Evolutionary conservation across 2,329 filamentous ascomycete species (phyloP).

Genomic region (Colletotrichum lini): DNA sequence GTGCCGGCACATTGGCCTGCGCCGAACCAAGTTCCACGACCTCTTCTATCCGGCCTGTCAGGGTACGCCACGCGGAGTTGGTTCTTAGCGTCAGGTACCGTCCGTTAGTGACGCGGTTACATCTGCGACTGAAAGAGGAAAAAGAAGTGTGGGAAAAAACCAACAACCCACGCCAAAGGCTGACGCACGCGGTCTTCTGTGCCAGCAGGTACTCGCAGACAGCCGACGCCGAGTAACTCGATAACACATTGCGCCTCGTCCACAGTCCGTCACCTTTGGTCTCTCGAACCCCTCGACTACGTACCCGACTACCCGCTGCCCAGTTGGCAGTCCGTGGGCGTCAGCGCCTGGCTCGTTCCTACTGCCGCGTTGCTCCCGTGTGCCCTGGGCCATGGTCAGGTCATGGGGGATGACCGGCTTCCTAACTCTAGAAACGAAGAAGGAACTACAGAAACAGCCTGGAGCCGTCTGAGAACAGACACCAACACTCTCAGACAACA

Average conservation of each 20-base stretch:
- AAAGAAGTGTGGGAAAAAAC: not conserved
- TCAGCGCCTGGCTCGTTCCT: constrained; percentile 20
- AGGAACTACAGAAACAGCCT: constrained; percentile 33
- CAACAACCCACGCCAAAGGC: constrained; percentile 32
- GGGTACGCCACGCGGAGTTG: constrained; percentile 55
- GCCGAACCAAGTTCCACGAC: constrained; percentile 33
- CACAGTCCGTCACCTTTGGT: not conserved
- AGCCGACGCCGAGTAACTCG: constrained; percentile 5
- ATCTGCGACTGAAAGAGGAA: constrained; percentile 19
- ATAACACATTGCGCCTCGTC: constrained; percentile 3
- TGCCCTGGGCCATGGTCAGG: not conserved
- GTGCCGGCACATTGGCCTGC: constrained; percentile 17
- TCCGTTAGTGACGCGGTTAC: constrained; percentile 23
- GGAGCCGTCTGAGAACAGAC: constrained; percentile 17
- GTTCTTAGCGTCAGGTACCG: constrained; percentile 56
- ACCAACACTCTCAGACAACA: constrained; percentile 13
- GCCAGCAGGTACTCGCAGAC: constrained; percentile 28
- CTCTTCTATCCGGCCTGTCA: constrained; percentile 52
- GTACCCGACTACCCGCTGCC: constrained; percentile 28
- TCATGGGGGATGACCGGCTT: constrained; percentile 1
- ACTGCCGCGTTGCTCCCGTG: constrained; percentile 26
- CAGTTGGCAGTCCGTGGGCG: constrained; percentile 32
- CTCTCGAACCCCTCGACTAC: constrained; percentile 24
- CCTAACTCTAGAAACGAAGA: constrained; percentile 35
- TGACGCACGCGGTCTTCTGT: constrained; percentile 24